Evolutionary conservation across 2,329 filamentous ascomycete genomes (phyloP).

Genomic region (Nannizzia gypsea): DNA sequence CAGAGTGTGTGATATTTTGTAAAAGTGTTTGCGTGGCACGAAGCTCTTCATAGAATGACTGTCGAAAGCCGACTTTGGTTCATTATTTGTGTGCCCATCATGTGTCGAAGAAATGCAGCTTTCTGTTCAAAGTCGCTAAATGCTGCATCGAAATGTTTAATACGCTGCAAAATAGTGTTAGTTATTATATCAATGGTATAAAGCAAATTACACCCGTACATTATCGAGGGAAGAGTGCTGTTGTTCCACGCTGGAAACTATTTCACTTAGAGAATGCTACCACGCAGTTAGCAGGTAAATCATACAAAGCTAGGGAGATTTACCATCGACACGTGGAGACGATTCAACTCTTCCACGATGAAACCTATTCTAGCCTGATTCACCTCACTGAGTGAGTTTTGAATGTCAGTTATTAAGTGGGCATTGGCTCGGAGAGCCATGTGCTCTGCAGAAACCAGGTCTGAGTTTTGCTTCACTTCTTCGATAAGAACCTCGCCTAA

Average conservation of each 20-base stretch:
- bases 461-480: slow-evolving; percentile 18
- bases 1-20: slow-evolving; percentile 16
- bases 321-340: slow-evolving; percentile 28
- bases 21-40: slow-evolving; percentile 15
- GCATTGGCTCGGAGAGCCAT: slow-evolving; percentile 19
- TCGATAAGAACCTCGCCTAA: slow-evolving; percentile 15
- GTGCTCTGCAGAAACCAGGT: slow-evolving; percentile 21
- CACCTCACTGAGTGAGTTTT: slow-evolving; percentile 24
- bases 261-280: slow-evolving; percentile 16
- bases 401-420: slow-evolving; percentile 23
- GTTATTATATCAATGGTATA: not conserved
- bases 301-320: not conserved
- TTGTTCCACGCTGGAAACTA: slow-evolving; percentile 15
- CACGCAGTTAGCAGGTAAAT: not conserved
- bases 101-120: slow-evolving; percentile 23
- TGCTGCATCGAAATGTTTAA: slow-evolving; percentile 23
- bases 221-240: slow-evolving; percentile 25
- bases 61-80: slow-evolving; percentile 16
- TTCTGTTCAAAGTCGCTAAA: slow-evolving; percentile 25
- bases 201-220: slow-evolving; percentile 15
- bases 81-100: slow-evolving; percentile 27
- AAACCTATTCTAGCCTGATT: slow-evolving; percentile 20
- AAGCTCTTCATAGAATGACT: slow-evolving; percentile 16
- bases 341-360: slow-evolving; percentile 22
- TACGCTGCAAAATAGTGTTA: slow-evolving; percentile 24